phyloP scores from a whole-genome alignment of 2,329 filamentous ascomycete species.

The Ophiocordyceps polyrhachis-furcata region DNA sequence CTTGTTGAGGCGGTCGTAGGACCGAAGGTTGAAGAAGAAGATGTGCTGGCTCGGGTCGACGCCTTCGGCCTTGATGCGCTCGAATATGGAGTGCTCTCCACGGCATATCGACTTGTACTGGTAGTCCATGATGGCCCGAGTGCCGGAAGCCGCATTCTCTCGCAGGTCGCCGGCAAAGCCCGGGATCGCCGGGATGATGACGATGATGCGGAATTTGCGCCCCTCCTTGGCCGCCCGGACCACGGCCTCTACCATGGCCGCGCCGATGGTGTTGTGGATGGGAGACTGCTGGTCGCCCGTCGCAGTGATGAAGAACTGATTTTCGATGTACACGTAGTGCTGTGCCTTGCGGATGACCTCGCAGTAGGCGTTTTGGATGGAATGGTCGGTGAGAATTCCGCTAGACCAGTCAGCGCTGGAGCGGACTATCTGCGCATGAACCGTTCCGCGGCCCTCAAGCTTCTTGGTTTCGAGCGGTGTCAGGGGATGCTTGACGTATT shows the following conservation, averaged over 20 bases:
- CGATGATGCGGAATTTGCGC: constrained; percentile 78
- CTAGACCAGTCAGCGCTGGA: constrained; percentile 89
- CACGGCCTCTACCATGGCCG: constrained; percentile 78
- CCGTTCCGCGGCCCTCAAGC: constrained; percentile 46
- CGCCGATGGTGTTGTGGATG: constrained; percentile 73
- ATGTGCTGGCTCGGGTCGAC: constrained; percentile 66
- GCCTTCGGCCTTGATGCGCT: constrained; percentile 50
- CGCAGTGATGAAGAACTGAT: constrained; percentile 95
- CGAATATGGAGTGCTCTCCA: constrained; percentile 81
- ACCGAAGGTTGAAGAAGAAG: constrained; percentile 85
- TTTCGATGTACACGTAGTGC: constrained; percentile 94
- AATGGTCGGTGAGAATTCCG: constrained; percentile 68
- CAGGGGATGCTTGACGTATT: constrained; percentile 68
- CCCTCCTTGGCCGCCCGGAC: constrained; percentile 63
- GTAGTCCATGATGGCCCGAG: constrained; percentile 93
- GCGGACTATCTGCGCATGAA: constrained; percentile 71
- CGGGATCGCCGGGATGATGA: constrained; percentile 78
- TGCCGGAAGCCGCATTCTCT: constrained; percentile 66
- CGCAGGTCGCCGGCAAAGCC: constrained; percentile 87
- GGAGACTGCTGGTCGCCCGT: constrained; percentile 77
- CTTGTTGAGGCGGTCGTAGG: constrained; percentile 81
- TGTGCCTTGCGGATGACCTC: constrained; percentile 74
- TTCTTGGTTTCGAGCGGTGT: constrained; percentile 49
- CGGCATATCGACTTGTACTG: constrained; percentile 93
- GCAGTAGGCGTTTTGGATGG: constrained; percentile 72